A percentile compares a stretch with the other conserved stretches of the same genome.
phyloP scores from a whole-genome alignment of 2,329 filamentous ascomycete genomes.

The Helicocarpus griseus region DNA sequence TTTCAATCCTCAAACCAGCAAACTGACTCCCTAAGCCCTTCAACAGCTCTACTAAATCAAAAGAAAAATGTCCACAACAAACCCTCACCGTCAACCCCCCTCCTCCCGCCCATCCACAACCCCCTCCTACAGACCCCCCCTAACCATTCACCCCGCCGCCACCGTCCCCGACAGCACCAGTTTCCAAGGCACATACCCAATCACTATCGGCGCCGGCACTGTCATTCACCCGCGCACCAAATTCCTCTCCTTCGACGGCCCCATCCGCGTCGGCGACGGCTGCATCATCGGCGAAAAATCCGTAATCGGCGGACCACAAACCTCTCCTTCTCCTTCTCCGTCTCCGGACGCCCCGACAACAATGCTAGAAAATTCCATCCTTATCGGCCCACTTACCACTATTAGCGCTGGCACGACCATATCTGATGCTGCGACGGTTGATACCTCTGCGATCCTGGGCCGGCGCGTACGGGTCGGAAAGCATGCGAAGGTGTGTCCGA shows the following conservation, averaged over 20 bases:
- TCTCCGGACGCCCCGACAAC: conserved; percentile 11
- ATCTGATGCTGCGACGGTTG: conserved; percentile 32
- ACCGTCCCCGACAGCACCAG: conserved; percentile 31
- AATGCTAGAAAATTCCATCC: conserved; percentile 30
- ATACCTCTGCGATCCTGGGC: conserved; percentile 34
- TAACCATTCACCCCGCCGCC: conserved; percentile 27
- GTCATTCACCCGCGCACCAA: conserved; percentile 80
- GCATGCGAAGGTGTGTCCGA: conserved; percentile 62
- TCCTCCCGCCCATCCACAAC: conserved; percentile 20
- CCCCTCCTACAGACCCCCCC: conserved; percentile 22
- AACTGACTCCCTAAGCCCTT: background rate
- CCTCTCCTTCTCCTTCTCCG: conserved; percentile 9
- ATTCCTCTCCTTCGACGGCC: conserved; percentile 67
- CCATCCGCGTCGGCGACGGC: conserved; percentile 69
- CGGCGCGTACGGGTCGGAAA: conserved; percentile 26
- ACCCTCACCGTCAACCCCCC: conserved; percentile 17
- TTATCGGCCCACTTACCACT: conserved; percentile 28
- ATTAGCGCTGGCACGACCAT: conserved; percentile 31
- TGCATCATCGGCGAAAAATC: conserved; percentile 68
- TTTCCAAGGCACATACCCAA: conserved; percentile 58
- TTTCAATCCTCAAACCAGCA: background rate
- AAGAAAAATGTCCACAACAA: conserved; percentile 9
- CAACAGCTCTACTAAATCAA: conserved; percentile 20
- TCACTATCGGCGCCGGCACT: conserved; percentile 66
- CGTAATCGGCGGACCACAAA: conserved; percentile 25